A percentile compares a stretch with the other conserved stretches of the same genome.
Evolutionary conservation across 257 asterid genomes (phyloP).

Genomic region (Penstemon newberryi): DNA sequence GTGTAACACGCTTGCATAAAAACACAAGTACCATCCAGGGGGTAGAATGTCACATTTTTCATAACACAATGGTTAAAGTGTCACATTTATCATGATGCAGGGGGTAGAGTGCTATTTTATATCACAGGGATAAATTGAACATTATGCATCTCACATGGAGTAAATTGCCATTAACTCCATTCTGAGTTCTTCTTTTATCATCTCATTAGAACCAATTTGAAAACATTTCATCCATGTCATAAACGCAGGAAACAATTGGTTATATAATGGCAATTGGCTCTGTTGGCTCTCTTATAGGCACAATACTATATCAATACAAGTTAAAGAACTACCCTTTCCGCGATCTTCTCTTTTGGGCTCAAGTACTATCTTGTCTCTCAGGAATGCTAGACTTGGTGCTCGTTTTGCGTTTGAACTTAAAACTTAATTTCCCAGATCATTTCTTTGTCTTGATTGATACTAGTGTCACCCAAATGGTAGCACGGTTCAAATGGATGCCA

Average conservation of each 20-base stretch:
- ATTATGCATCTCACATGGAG: too few relatives aligned
- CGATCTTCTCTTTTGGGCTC: conserved; percentile 79
- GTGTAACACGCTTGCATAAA: too few relatives aligned
- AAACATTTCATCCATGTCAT: neutral
- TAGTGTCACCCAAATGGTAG: conserved; percentile 69
- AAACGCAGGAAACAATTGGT: conserved; percentile 73
- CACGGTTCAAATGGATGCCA: conserved; percentile 94
- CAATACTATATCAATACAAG: conserved; percentile 65
- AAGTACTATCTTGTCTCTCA: conserved; percentile 65
- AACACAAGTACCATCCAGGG: too few relatives aligned
- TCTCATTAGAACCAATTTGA: neutral
- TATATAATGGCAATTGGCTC: conserved; percentile 82
- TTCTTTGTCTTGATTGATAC: conserved; percentile 75
- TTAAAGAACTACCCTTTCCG: conserved; percentile 72
- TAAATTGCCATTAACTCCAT: neutral
- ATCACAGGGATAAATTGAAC: too few relatives aligned
- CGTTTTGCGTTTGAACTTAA: conserved; percentile 74
- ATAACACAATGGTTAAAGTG: too few relatives aligned
- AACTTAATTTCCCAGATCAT: conserved; percentile 60
- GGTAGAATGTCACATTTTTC: too few relatives aligned
- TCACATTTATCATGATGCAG: too few relatives aligned
- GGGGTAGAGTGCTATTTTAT: too few relatives aligned
- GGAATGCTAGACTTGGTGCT: conserved; percentile 79
- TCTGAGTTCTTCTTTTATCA: conserved; percentile 18
- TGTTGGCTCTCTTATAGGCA: conserved; percentile 73